Evolutionary conservation across 2,329 filamentous ascomycete genomes (phyloP).

Genomic region (Penicillium verrucosum): DNA sequence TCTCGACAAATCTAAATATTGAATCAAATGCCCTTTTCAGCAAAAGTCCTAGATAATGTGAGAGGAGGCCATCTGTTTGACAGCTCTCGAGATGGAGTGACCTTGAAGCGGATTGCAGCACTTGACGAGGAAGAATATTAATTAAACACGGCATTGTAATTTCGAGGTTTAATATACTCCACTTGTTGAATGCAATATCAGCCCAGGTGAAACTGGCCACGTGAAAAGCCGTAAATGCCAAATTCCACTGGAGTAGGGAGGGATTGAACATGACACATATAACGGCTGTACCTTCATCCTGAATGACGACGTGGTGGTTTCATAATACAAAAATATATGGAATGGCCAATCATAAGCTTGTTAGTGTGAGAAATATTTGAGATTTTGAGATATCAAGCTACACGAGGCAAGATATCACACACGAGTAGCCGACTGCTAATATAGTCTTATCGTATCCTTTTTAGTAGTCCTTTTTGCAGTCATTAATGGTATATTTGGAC

Average conservation of each 20-base stretch:
- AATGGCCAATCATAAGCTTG: not conserved
- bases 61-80: not conserved
- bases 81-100: not conserved
- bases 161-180: too few relatives aligned
- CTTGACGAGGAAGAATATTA: too few relatives aligned
- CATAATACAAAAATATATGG: not conserved
- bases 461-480: not conserved
- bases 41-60: not conserved
- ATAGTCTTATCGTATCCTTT: not conserved
- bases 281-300: too few relatives aligned
- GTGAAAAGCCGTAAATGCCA: too few relatives aligned
- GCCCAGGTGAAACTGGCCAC: too few relatives aligned
- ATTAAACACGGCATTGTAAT: too few relatives aligned
- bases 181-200: too few relatives aligned
- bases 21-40: not conserved
- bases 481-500: not conserved
- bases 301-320: not conserved
- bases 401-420: not conserved
- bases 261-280: too few relatives aligned
- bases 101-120: not conserved
- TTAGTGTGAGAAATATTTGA: not conserved
- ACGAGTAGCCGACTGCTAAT: not conserved
- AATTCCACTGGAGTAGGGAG: too few relatives aligned
- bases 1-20: not conserved
- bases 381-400: not conserved